These are phyloP conservation scores for Euphorbia lathyris DNA, from an alignment of 345 rosid genomes.

Conservation along the genomic window DNA sequence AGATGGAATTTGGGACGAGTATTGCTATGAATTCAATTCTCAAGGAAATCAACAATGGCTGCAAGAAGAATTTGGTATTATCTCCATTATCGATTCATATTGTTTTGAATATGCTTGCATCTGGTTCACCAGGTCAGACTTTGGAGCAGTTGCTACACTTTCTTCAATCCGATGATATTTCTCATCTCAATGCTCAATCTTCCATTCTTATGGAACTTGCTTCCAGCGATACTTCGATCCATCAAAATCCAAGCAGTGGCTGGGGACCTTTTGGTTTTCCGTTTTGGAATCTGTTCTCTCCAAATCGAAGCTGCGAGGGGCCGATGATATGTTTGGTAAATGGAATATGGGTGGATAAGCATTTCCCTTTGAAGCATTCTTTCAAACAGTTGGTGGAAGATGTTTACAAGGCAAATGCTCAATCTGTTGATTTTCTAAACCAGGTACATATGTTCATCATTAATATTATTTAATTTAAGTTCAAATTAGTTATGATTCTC, in stretches of 20 bases:
- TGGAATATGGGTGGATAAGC: conserved; percentile 12
- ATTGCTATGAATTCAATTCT: neutral
- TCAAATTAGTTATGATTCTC: too few relatives aligned
- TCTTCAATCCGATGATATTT: too few relatives aligned
- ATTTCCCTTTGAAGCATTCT: conserved; percentile 8
- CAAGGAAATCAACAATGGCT: conserved; percentile 2
- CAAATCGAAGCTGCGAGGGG: neutral
- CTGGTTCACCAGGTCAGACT: conserved; percentile 13
- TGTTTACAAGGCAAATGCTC: conserved; percentile 16
- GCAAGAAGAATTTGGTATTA: neutral
- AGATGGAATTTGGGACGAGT: neutral
- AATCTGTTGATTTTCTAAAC: conserved; percentile 13
- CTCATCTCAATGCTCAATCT: too few relatives aligned
- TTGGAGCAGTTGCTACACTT: too few relatives aligned
- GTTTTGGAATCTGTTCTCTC: too few relatives aligned
- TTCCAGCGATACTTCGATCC: neutral
- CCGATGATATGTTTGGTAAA: conserved; percentile 6
- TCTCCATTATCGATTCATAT: conserved; percentile 29
- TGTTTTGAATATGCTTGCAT: conserved; percentile 16
- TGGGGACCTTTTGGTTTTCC: too few relatives aligned
- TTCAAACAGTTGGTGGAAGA: neutral
- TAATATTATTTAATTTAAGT: too few relatives aligned
- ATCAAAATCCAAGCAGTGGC: too few relatives aligned
- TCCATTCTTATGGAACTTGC: too few relatives aligned
- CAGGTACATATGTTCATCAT: too few relatives aligned